A percentile compares a stretch with the other conserved stretches of the same genome.
phyloP scores from a whole-genome alignment of 1,139 yeast species.

The Sugiyamaella pinicola region DNA sequence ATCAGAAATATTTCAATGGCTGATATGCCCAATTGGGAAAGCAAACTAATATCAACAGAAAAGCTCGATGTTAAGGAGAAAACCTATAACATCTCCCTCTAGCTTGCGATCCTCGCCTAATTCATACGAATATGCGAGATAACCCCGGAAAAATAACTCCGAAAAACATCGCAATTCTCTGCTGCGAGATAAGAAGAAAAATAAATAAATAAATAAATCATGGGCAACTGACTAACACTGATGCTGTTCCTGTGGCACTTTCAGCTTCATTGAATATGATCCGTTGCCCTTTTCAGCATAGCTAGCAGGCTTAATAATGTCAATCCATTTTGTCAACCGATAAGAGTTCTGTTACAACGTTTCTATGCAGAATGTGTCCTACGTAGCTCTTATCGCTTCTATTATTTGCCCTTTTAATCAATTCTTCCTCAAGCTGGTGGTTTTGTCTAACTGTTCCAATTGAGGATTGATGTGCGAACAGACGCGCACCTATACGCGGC shows the following conservation, averaged over 20 bases:
- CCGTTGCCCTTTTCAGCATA: background rate
- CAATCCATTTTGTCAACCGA: background rate
- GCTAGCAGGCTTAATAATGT: background rate
- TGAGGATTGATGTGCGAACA: background rate
- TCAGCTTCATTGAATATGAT: background rate
- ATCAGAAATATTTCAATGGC: background rate
- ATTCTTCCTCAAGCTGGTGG: too few relatives aligned
- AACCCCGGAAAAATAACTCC: constrained; percentile 1
- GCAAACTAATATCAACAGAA: background rate
- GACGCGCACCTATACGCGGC: background rate
- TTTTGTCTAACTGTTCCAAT: background rate
- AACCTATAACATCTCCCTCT: too few relatives aligned
- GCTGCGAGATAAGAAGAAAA: background rate
- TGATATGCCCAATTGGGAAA: background rate
- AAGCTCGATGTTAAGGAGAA: background rate
- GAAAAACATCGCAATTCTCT: background rate
- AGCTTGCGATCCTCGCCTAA: too few relatives aligned
- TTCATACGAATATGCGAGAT: background rate
- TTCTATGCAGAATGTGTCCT: background rate
- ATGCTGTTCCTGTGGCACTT: background rate
- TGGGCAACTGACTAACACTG: background rate
- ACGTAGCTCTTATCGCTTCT: background rate
- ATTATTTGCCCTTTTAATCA: too few relatives aligned
- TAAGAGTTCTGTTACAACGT: background rate
- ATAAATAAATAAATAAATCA: background rate